A percentile compares a stretch with the other conserved stretches of the same genome.
Evolutionary conservation across 352 stramenopile genomes (phyloP).

Genomic region (Pythium sukuiense): DNA sequence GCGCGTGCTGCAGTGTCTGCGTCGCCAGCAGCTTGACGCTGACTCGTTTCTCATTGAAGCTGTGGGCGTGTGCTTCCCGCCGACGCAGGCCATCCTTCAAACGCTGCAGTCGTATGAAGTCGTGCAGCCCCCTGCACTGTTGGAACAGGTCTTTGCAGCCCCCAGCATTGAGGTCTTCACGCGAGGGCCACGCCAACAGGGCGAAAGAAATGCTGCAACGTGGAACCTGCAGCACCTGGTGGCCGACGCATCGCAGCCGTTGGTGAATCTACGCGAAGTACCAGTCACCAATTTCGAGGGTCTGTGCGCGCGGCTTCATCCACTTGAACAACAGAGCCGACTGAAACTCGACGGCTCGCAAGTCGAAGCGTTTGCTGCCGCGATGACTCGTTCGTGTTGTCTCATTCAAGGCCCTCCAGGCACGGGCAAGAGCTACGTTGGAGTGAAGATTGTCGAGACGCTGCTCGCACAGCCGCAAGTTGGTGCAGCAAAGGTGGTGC

Average conservation of each 20-base stretch:
- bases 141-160: slow-evolving; percentile 39
- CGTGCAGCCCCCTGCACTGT: slow-evolving; percentile 30
- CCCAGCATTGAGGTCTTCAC: slow-evolving; percentile 11
- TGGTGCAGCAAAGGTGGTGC: slow-evolving; percentile 28
- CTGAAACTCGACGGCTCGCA: slow-evolving; percentile 56
- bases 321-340: slow-evolving; percentile 10
- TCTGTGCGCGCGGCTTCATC: slow-evolving; percentile 4
- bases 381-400: slow-evolving; percentile 64
- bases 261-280: slow-evolving; percentile 11
- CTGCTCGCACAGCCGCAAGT: slow-evolving; percentile 40
- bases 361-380: slow-evolving; percentile 62
- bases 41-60: slow-evolving; percentile 45
- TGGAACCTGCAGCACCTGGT: slow-evolving; percentile 21
- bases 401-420: slow-evolving; percentile 83
- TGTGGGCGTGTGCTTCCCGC: slow-evolving; percentile 51
- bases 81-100: slow-evolving; percentile 49
- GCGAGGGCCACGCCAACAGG: slow-evolving; percentile 20
- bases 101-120: slow-evolving; percentile 35
- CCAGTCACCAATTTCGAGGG: slow-evolving; percentile 1
- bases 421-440: slow-evolving; percentile 87
- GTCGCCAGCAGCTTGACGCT: background rate
- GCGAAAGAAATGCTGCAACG: background rate
- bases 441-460: slow-evolving; percentile 65
- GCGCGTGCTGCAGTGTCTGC: slow-evolving; percentile 10
- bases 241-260: background rate